Percentiles rank a stretch among this genome's conserved stretches.
Evolutionary conservation across 371 early-diverging fungal species (phyloP).

Genomic region (Mortierella sp.): DNA sequence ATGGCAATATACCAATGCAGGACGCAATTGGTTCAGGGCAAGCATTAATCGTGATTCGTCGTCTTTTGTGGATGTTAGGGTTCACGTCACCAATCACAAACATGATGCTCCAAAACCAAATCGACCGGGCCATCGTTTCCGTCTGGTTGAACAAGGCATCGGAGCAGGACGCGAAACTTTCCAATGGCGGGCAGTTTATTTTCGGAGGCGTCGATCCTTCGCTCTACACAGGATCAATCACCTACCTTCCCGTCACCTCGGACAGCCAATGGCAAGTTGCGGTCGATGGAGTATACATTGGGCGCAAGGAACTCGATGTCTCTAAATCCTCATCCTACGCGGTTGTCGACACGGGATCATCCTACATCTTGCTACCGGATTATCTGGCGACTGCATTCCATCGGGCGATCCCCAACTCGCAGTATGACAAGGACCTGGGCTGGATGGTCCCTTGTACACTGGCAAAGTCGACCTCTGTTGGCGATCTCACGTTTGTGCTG

Average conservation of each 20-base stretch:
- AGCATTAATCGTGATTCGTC: not conserved
- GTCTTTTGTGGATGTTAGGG: not conserved
- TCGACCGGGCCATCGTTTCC: slow-evolving; percentile 43
- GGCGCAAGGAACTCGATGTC: slow-evolving; percentile 33
- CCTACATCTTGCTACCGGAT: slow-evolving; percentile 53
- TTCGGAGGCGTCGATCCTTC: slow-evolving; percentile 49
- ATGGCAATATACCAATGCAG: too few relatives aligned
- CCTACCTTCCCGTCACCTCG: slow-evolving; percentile 46
- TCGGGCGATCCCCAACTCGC: slow-evolving; percentile 48
- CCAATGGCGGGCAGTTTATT: slow-evolving; percentile 49
- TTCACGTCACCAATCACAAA: slow-evolving; percentile 37
- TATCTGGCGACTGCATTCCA: slow-evolving; percentile 46
- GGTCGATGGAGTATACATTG: slow-evolving; percentile 36
- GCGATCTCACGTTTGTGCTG: slow-evolving; percentile 43
- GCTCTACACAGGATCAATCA: slow-evolving; percentile 34
- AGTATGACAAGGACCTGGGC: slow-evolving; percentile 39
- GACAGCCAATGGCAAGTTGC: slow-evolving; percentile 40
- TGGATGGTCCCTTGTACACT: slow-evolving; percentile 49
- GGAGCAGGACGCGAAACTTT: slow-evolving; percentile 33
- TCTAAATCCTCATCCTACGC: slow-evolving; percentile 34
- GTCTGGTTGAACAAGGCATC: slow-evolving; percentile 53
- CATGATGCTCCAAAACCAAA: slow-evolving; percentile 40
- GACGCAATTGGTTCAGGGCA: not conserved
- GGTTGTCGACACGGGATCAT: slow-evolving; percentile 55
- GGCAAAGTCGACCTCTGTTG: slow-evolving; percentile 37